Evolutionary conservation across 2,329 filamentous ascomycete species (phyloP).

Genomic region (Pleurostoma richardsiae): DNA sequence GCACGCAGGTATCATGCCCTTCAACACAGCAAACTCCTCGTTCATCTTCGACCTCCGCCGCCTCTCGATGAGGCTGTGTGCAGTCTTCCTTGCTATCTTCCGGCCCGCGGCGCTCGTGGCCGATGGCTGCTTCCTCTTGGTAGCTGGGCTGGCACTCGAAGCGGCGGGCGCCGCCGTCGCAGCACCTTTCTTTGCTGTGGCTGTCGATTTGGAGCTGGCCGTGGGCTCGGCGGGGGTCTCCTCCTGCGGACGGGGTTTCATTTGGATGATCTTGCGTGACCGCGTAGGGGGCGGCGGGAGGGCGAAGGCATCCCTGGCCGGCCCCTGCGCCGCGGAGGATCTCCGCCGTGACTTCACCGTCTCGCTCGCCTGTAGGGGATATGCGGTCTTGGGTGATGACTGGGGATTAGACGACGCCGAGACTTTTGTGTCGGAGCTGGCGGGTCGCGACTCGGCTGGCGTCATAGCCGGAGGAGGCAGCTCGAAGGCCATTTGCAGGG

Average conservation of each 20-base stretch:
- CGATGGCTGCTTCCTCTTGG: slow-evolving; percentile 73
- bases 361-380: slow-evolving; percentile 44
- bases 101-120: slow-evolving; percentile 79
- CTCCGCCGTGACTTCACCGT: slow-evolving; percentile 49
- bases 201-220: slow-evolving; percentile 15
- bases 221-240: slow-evolving; percentile 16
- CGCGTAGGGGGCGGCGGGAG: slow-evolving; percentile 89
- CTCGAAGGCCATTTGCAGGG: slow-evolving; percentile 65
- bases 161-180: slow-evolving; percentile 3
- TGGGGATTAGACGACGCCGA: slow-evolving; percentile 17
- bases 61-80: slow-evolving; percentile 91
- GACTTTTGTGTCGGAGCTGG: slow-evolving; percentile 20
- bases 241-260: slow-evolving; percentile 65
- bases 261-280: slow-evolving; percentile 95
- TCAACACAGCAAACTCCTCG: slow-evolving; percentile 90
- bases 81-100: slow-evolving; percentile 93
- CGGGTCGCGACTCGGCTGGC: slow-evolving; percentile 38
- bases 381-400: slow-evolving; percentile 22
- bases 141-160: slow-evolving; percentile 24
- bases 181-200: slow-evolving; percentile 6
- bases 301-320: slow-evolving; percentile 62
- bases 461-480: slow-evolving; percentile 71
- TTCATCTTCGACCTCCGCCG: slow-evolving; percentile 95
- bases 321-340: slow-evolving; percentile 36
- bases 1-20: slow-evolving; percentile 93